Percentiles rank a stretch among this genome's conserved stretches.
Evolutionary conservation across 768 basidiomycete species (phyloP).

Genomic region (Suillus subalutaceus): DNA sequence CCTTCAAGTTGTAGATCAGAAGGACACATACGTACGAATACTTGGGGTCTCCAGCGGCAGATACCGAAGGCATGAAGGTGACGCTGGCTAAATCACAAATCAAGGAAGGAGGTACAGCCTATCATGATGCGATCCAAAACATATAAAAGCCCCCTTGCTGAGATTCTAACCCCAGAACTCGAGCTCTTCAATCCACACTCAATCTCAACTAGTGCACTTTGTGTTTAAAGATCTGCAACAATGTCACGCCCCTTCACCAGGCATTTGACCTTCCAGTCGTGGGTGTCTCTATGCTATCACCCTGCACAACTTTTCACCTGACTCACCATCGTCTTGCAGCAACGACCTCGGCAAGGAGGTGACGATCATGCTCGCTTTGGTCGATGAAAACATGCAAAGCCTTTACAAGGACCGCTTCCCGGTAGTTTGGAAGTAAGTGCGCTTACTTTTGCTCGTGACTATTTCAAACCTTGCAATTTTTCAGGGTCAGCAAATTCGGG

Average conservation of each 20-base stretch:
- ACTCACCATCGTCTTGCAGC: neutral
- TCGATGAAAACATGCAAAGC: neutral
- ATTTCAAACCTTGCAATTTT: neutral
- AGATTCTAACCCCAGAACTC: neutral
- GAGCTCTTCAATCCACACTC: neutral
- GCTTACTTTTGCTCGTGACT: neutral
- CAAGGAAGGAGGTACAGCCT: neutral
- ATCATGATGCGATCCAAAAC: neutral
- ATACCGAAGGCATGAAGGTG: neutral
- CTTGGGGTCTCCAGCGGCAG: neutral
- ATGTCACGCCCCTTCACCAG: neutral
- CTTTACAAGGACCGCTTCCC: neutral
- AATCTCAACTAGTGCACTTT: neutral
- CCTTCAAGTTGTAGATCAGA: too few relatives aligned
- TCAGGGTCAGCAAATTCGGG: neutral
- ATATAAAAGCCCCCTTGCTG: neutral
- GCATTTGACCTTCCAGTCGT: neutral
- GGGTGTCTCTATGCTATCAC: neutral
- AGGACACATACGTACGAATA: neutral
- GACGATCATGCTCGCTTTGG: neutral
- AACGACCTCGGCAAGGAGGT: neutral
- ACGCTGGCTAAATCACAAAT: neutral
- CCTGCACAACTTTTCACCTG: neutral
- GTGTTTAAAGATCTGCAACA: neutral
- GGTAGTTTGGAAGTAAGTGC: neutral